Conservation (phyloP, 2,329 filamentous ascomycete genomes). For the Botrytis porri region DNA sequence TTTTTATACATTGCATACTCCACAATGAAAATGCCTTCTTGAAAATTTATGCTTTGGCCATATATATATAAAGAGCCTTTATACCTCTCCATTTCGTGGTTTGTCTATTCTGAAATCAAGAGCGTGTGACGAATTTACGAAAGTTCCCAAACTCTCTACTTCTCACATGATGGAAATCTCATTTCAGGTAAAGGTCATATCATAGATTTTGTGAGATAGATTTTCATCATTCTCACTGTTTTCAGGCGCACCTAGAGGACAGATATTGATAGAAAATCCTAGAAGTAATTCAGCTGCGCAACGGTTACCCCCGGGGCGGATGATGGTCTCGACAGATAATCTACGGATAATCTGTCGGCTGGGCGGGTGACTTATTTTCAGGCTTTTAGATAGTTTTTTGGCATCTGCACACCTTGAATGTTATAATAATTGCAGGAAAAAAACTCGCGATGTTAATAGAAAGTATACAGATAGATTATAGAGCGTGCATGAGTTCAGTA, state of each 20-base stretch:
- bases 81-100: not conserved
- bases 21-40: not conserved
- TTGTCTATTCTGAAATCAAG: not conserved
- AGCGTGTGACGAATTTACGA: not conserved
- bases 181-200: not conserved
- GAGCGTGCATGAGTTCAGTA: not conserved
- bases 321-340: not conserved
- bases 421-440: too few species aligned
- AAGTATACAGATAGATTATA: not conserved
- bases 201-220: not conserved
- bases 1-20: fast-evolving
- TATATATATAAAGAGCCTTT: not conserved
- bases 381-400: too few species aligned
- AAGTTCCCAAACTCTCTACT: not conserved
- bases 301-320: fast-evolving
- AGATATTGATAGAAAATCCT: not conserved
- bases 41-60: not conserved
- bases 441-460: too few species aligned
- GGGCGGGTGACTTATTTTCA: not conserved
- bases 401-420: too few species aligned
- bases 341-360: not conserved
- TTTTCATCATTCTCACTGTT: not conserved
- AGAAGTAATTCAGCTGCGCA: too few species aligned
- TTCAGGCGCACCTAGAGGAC: not conserved
- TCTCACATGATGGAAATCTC: fast-evolving